phyloP scores from a whole-genome alignment of 2,329 filamentous ascomycete species.

The Ceratocystiopsis brevicomis region DNA sequence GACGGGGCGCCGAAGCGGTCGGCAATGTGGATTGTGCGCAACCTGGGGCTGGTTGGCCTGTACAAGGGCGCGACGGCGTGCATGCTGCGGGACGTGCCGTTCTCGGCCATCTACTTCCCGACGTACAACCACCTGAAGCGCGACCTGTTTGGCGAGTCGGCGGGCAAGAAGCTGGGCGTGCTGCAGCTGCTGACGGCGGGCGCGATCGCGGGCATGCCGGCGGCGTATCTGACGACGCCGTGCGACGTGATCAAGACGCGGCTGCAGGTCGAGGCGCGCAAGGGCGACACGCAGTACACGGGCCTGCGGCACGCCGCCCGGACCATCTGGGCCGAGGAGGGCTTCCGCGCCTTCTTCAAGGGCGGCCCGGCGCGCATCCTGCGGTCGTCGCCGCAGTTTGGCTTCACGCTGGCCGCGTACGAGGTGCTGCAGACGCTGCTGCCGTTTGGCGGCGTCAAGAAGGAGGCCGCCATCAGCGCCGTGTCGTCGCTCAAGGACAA shows the following conservation, averaged over 20 bases:
- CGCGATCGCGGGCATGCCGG: conserved; percentile 84
- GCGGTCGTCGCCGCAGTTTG: conserved; percentile 90
- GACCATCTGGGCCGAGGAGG: conserved; percentile 78
- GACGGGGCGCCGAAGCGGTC: conserved; percentile 72
- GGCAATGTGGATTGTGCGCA: conserved; percentile 93
- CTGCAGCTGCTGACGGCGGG: conserved; percentile 83
- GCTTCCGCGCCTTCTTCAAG: conserved; percentile 95
- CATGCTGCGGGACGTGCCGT: conserved; percentile 86
- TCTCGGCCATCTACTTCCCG: conserved; percentile 98
- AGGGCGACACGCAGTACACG: conserved; percentile 79
- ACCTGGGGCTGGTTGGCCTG: conserved; percentile 79
- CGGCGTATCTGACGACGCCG: conserved; percentile 86
- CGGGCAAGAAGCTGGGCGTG: conserved; percentile 72
- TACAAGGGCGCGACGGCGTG: conserved; percentile 96
- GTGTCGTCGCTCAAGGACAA: conserved; percentile 1
- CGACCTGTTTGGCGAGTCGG: conserved; percentile 80
- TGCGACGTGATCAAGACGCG: conserved; percentile 99
- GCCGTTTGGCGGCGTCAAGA: conserved; percentile 53
- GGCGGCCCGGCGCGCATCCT: conserved; percentile 88
- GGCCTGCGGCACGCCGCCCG: conserved; percentile 68
- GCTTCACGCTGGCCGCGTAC: conserved; percentile 90
- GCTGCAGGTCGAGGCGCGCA: conserved; percentile 89
- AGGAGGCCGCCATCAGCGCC: conserved; percentile 29
- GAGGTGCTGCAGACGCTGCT: conserved; percentile 70
- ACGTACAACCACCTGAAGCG: conserved; percentile 88